Conservation (phyloP, 495 filamentous ascomycete genomes). For the Collariella sp. region DNA sequence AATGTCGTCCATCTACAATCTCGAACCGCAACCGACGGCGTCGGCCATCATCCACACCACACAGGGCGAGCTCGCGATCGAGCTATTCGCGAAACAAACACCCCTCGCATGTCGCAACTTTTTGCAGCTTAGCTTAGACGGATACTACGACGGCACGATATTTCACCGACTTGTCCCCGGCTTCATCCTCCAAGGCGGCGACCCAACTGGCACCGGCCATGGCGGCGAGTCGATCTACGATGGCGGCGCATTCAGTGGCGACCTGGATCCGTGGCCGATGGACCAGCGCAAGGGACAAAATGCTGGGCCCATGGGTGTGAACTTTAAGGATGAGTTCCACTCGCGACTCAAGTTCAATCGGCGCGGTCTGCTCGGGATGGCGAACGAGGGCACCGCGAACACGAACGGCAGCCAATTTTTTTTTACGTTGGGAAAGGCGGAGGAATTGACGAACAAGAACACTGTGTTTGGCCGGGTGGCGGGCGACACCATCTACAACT, state of each 20-base stretch:
- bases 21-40: constrained; percentile 86
- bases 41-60: constrained; percentile 86
- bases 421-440: constrained; percentile 73
- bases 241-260: constrained; percentile 63
- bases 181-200: constrained; percentile 90
- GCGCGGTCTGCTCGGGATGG: constrained; percentile 87
- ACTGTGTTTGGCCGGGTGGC: constrained; percentile 90
- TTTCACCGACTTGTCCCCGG: constrained; percentile 90
- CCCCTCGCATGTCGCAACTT: constrained; percentile 91
- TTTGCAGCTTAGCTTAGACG: constrained; percentile 86
- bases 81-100: constrained; percentile 89
- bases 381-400: constrained; percentile 63
- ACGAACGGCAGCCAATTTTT: constrained; percentile 96
- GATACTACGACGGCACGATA: constrained; percentile 84
- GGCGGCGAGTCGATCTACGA: constrained; percentile 90
- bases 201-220: constrained; percentile 74
- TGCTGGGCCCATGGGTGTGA: constrained; percentile 45
- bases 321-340: constrained; percentile 86
- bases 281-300: constrained; percentile 51
- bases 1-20: constrained; percentile 87
- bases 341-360: constrained; percentile 86
- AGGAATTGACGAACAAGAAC: constrained; percentile 79
- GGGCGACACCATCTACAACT: constrained; percentile 90
- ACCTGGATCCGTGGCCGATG: constrained; percentile 53
- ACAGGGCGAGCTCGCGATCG: constrained; percentile 75